phyloP scores from a whole-genome alignment of 2,329 filamentous ascomycete species.

The Decorospora gaudefroyi region DNA sequence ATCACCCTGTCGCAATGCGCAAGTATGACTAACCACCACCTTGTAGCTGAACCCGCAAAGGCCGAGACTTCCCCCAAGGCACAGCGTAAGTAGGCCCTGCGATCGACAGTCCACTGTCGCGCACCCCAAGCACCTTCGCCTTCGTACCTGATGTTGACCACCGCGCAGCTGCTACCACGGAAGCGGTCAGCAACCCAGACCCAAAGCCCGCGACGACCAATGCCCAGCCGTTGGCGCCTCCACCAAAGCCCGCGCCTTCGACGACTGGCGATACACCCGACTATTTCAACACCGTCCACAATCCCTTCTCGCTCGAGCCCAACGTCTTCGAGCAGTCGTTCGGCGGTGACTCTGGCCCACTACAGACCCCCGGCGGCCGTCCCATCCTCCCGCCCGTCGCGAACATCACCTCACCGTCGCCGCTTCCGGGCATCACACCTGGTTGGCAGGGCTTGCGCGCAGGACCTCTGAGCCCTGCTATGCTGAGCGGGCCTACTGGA shows the following conservation, averaged over 20 bases:
- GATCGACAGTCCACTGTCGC: constrained; percentile 7
- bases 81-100: constrained; percentile 30
- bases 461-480: constrained; percentile 92
- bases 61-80: constrained; percentile 29
- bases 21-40: constrained; percentile 27
- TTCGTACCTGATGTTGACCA: constrained; percentile 26
- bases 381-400: constrained; percentile 86
- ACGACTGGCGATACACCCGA: constrained; percentile 53
- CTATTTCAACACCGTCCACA: constrained; percentile 57
- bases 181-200: constrained; percentile 27
- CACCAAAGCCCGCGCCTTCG: constrained; percentile 52
- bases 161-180: constrained; percentile 26
- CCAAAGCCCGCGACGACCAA: constrained; percentile 48
- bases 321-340: constrained; percentile 99
- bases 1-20: constrained; percentile 9
- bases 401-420: constrained; percentile 83
- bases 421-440: constrained; percentile 73
- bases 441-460: constrained; percentile 90
- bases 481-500: constrained; percentile 80
- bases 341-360: constrained; percentile 50
- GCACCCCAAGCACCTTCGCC: constrained; percentile 4
- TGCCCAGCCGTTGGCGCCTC: constrained; percentile 57
- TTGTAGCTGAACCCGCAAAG: constrained; percentile 33
- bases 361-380: constrained; percentile 76
- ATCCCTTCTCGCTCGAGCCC: constrained; percentile 74